Conservation (phyloP, 2,329 filamentous ascomycete species). For the Fusarium brachygibbosum region DNA sequence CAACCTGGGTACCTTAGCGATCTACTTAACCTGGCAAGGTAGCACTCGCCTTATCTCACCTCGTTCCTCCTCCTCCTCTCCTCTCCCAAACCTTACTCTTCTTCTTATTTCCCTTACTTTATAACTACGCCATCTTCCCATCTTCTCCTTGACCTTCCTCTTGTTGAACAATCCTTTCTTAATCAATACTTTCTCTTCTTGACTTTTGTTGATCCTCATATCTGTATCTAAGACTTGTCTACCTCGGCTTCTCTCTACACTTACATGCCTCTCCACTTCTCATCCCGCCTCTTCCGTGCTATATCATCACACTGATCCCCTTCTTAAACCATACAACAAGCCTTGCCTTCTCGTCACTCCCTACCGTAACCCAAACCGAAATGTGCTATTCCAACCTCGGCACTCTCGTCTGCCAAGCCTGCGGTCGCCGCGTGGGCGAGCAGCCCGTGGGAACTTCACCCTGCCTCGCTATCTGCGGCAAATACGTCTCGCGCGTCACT, state of each 20-base stretch:
- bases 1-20: not conserved
- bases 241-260: constrained; percentile 11
- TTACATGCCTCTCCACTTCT: constrained; percentile 29
- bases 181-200: constrained; percentile 7
- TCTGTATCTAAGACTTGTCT: constrained; percentile 29
- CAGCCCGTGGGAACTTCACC: constrained; percentile 44
- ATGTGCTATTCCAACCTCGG: constrained; percentile 48
- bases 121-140: constrained; percentile 1
- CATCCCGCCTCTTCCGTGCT: constrained; percentile 22
- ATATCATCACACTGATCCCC: constrained; percentile 2
- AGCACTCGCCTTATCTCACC: constrained; percentile 29
- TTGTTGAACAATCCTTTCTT: constrained; percentile 10
- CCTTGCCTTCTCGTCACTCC: not conserved
- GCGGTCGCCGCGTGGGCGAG: constrained; percentile 45
- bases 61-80: not conserved
- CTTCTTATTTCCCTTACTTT: constrained; percentile 15
- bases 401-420: constrained; percentile 43
- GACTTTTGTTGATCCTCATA: constrained; percentile 4
- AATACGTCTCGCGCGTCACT: constrained; percentile 49
- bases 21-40: constrained; percentile 20
- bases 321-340: not conserved
- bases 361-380: not conserved
- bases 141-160: constrained; percentile 17
- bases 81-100: not conserved
- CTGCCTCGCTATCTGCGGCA: constrained; percentile 45